Percentiles rank a stretch among this genome's conserved stretches.
Evolutionary conservation across 2,329 filamentous ascomycete species (phyloP).

Genomic region (Aureobasidium sp.): DNA sequence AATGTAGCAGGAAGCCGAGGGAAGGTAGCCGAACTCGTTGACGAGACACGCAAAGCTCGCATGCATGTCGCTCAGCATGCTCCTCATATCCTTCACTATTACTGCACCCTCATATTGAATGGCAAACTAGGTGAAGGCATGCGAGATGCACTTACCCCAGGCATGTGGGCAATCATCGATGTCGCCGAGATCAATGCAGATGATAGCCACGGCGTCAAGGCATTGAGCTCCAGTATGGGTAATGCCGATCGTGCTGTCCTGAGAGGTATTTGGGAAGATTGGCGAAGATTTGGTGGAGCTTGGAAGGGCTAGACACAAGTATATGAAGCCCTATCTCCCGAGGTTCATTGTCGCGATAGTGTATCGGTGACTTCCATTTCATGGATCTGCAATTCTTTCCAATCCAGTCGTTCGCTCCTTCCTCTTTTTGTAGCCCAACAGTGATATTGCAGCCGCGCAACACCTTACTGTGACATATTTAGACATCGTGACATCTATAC

Average conservation of each 20-base stretch:
- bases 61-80: conserved; percentile 51
- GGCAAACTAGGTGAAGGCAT: conserved; percentile 45
- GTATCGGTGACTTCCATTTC: too few relatives aligned
- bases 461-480: too few relatives aligned
- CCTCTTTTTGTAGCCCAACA: too few relatives aligned
- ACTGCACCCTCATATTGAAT: conserved; percentile 46
- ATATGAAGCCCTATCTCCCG: too few relatives aligned
- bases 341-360: too few relatives aligned
- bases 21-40: conserved; percentile 40
- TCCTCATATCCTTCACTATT: conserved; percentile 51
- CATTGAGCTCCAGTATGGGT: conserved; percentile 46
- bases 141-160: conserved; percentile 45
- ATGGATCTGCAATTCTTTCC: too few relatives aligned
- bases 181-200: conserved; percentile 38
- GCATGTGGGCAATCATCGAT: conserved; percentile 47
- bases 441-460: too few relatives aligned
- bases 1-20: conserved; percentile 39
- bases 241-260: conserved; percentile 46
- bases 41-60: conserved; percentile 53
- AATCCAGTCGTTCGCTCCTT: too few relatives aligned
- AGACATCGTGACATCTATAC: too few relatives aligned
- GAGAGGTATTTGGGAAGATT: conserved; percentile 48
- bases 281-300: conserved; percentile 27
- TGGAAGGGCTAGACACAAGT: conserved; percentile 7
- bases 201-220: conserved; percentile 40